Evolutionary conservation across 2,329 filamentous ascomycete species (phyloP).

Genomic region (Colletotrichum nymphaeae): DNA sequence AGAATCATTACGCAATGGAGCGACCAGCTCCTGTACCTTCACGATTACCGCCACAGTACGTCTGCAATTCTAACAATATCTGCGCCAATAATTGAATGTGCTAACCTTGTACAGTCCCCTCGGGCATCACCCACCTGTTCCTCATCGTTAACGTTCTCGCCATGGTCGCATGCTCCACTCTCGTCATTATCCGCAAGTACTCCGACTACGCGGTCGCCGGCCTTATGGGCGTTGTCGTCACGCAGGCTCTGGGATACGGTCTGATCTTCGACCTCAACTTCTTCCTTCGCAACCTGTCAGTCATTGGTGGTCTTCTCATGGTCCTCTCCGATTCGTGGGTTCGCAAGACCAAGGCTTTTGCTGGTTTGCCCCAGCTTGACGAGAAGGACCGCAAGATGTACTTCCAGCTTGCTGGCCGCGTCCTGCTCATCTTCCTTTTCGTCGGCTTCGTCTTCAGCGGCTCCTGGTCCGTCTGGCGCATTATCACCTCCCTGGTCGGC

Average conservation of each 20-base stretch:
- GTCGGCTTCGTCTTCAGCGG: slow-evolving; percentile 96
- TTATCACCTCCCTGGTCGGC: slow-evolving; percentile 86
- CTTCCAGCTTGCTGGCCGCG: slow-evolving; percentile 96
- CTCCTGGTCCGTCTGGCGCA: slow-evolving; percentile 89
- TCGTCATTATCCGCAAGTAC: slow-evolving; percentile 93
- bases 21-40: slow-evolving; percentile 93
- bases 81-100: not conserved
- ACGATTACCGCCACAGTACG: slow-evolving; percentile 94
- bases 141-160: slow-evolving; percentile 89
- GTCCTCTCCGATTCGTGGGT: slow-evolving; percentile 98
- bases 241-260: slow-evolving; percentile 95
- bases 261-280: slow-evolving; percentile 99
- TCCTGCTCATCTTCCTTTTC: slow-evolving; percentile 97
- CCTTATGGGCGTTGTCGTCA: slow-evolving; percentile 89
- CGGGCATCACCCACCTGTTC: slow-evolving; percentile 91
- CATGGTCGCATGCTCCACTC: slow-evolving; percentile 83
- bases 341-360: slow-evolving; percentile 96
- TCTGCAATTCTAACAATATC: slow-evolving; percentile 29
- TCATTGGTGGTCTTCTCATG: slow-evolving; percentile 97
- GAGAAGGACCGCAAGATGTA: slow-evolving; percentile 99
- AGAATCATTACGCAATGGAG: slow-evolving; percentile 98
- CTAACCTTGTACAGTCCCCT: slow-evolving; percentile 73
- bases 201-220: slow-evolving; percentile 93
- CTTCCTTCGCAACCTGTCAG: slow-evolving; percentile 98
- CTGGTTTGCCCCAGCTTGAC: slow-evolving; percentile 91